These are phyloP conservation scores for Cutaneotrichosporon cavernicola DNA, from an alignment of 1,284 basidiomycete genomes.

Conservation along the genomic window DNA sequence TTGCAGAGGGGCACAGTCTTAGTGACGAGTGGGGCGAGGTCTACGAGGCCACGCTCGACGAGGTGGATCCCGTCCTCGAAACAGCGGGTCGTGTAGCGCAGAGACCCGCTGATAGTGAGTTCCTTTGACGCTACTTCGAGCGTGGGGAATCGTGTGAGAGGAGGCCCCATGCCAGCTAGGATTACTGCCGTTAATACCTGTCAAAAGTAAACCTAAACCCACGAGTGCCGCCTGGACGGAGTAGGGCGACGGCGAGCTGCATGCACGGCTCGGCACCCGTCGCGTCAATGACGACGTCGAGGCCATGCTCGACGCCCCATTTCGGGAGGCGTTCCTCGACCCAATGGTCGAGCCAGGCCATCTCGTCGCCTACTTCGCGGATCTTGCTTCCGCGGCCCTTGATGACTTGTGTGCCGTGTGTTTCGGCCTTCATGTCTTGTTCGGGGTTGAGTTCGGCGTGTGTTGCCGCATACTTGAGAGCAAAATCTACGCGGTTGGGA, in stretches of 20 bases:
- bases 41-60: constrained; percentile 55
- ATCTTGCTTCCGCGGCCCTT: constrained; percentile 50
- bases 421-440: neutral
- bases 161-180: constrained; percentile 32
- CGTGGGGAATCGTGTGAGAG: constrained; percentile 31
- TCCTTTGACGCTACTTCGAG: constrained; percentile 60
- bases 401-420: neutral
- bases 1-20: constrained; percentile 58
- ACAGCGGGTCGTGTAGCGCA: constrained; percentile 38
- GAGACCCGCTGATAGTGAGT: constrained; percentile 61
- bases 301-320: constrained; percentile 52
- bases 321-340: constrained; percentile 45
- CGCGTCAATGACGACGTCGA: constrained; percentile 61
- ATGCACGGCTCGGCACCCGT: constrained; percentile 64
- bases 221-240: constrained; percentile 59
- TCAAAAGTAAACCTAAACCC: neutral
- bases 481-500: constrained; percentile 72
- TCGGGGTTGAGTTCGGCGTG: constrained; percentile 11
- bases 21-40: constrained; percentile 57
- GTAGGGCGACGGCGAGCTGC: constrained; percentile 57
- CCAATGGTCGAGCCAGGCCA: constrained; percentile 16
- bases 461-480: constrained; percentile 70
- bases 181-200: constrained; percentile 20
- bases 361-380: constrained; percentile 61
- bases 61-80: constrained; percentile 57